Evolutionary conservation across 306 rosid species (phyloP).

Genomic region (Ziziphus jujuba): DNA sequence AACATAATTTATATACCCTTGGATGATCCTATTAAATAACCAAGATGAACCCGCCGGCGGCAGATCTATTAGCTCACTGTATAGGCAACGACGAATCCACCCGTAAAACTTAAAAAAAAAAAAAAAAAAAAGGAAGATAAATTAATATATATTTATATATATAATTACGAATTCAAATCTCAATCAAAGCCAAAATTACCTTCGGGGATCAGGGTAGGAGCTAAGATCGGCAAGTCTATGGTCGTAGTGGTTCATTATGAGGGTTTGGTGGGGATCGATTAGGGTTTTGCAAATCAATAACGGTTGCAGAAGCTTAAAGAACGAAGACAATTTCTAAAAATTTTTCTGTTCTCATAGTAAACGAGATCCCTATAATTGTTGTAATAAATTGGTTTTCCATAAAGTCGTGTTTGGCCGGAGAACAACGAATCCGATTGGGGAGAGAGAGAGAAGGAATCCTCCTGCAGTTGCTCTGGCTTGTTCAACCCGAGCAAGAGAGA

Average conservation of each 20-base stretch:
- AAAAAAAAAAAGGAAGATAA: background rate
- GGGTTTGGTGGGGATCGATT: constrained; percentile 2
- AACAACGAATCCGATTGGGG: no score
- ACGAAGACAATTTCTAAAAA: background rate
- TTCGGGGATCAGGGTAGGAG: constrained; percentile 81
- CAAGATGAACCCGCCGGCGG: constrained; percentile 45
- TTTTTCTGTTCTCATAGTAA: no score
- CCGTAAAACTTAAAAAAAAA: background rate
- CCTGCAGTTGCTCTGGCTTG: no score
- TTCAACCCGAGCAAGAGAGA: no score
- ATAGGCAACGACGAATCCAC: background rate
- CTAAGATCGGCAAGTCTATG: constrained; percentile 54
- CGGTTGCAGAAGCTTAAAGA: background rate
- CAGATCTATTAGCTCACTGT: constrained; percentile 62
- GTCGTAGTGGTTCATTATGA: constrained; percentile 56
- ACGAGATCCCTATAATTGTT: no score
- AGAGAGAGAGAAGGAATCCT: no score
- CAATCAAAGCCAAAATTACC: constrained; percentile 32
- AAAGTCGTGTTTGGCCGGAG: background rate
- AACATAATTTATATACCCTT: no score
- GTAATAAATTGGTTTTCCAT: background rate
- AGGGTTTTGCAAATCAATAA: constrained; percentile 9
- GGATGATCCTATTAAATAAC: no score
- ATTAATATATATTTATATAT: no score
- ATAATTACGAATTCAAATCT: background rate